These are phyloP conservation scores for Ascochyta fabae DNA, from an alignment of 2,329 filamentous ascomycete genomes.

Conservation along the genomic window DNA sequence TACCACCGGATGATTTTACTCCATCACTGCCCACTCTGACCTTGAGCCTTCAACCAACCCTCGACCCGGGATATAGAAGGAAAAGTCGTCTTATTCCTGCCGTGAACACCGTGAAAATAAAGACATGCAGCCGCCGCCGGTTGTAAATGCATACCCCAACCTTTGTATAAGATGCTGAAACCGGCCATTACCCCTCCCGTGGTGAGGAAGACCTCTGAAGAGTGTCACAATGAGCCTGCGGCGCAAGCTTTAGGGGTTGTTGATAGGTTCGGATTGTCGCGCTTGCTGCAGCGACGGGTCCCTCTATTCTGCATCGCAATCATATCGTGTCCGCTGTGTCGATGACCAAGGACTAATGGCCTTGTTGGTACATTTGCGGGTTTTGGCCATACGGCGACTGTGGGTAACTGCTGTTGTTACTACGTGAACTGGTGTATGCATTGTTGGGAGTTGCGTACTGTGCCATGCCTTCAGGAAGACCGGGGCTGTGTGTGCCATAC, in stretches of 20 bases:
- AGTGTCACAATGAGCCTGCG: background rate
- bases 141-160: slow-evolving; percentile 48
- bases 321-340: slow-evolving; percentile 32
- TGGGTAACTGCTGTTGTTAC: slow-evolving; percentile 57
- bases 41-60: background rate
- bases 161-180: slow-evolving; percentile 38
- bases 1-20: slow-evolving; percentile 9
- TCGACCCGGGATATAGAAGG: slow-evolving; percentile 18
- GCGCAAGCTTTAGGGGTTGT: background rate
- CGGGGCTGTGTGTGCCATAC: slow-evolving; percentile 54
- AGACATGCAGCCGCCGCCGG: slow-evolving; percentile 49
- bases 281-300: slow-evolving; percentile 6
- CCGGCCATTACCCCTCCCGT: slow-evolving; percentile 12
- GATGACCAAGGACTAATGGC: slow-evolving; percentile 39
- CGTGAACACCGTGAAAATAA: slow-evolving; percentile 40
- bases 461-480: slow-evolving; percentile 57
- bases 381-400: slow-evolving; percentile 59
- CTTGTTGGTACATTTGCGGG: slow-evolving; percentile 57
- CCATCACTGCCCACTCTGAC: slow-evolving; percentile 3
- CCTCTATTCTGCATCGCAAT: slow-evolving; percentile 32
- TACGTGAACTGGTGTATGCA: slow-evolving; percentile 52
- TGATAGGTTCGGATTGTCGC: background rate
- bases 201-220: background rate
- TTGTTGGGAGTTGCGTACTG: slow-evolving; percentile 55
- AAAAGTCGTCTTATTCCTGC: slow-evolving; percentile 23